phyloP scores from a whole-genome alignment of 352 stramenopile genomes.

The Phytophthora megakarya region DNA sequence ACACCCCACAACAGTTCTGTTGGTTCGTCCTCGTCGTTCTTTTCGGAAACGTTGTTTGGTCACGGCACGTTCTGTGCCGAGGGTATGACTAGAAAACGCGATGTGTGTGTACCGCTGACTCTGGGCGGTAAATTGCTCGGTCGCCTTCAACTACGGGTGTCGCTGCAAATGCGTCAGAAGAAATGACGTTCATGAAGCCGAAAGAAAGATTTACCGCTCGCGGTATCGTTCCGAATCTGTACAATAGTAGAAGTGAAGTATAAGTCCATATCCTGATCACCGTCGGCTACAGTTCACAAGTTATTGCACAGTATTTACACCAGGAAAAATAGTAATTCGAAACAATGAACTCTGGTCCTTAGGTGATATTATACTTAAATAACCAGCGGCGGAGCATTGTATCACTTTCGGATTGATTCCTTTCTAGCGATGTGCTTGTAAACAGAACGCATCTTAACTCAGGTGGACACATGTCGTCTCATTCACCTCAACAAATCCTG shows the following conservation, averaged over 20 bases:
- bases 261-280: no score
- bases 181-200: slow-evolving; percentile 19
- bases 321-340: no score
- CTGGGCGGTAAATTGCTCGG: slow-evolving; percentile 67
- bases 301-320: no score
- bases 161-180: slow-evolving; percentile 52
- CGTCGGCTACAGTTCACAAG: no score
- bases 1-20: slow-evolving; percentile 31
- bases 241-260: slow-evolving; percentile 13
- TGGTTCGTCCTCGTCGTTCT: slow-evolving; percentile 32
- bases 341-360: no score
- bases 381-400: no score
- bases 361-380: no score
- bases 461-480: slow-evolving; percentile 2
- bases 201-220: neutral
- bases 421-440: neutral
- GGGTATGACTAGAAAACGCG: slow-evolving; percentile 47
- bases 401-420: no score
- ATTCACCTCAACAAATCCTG: no score
- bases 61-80: slow-evolving; percentile 76
- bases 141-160: slow-evolving; percentile 60
- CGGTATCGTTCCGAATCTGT: neutral
- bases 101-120: slow-evolving; percentile 63
- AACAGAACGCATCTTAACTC: neutral
- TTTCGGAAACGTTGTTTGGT: slow-evolving; percentile 55